Conservation (phyloP, 805 yeast species). For the Yamadazyma tumulicola region DNA sequence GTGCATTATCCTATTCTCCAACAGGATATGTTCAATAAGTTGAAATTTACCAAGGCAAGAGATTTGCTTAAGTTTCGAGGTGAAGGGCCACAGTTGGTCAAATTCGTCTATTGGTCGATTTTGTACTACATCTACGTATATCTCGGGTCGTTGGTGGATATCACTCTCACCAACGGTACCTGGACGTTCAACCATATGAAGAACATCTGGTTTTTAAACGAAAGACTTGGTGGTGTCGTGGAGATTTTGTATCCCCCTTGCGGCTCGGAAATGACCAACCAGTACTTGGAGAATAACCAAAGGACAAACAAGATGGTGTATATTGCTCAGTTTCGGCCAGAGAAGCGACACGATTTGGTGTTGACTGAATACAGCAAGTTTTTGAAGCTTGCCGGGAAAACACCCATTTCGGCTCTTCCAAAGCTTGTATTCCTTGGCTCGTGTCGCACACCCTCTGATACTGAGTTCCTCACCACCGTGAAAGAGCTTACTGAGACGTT, state of each 20-base stretch:
- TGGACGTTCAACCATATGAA: constrained; percentile 85
- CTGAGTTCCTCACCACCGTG: constrained; percentile 51
- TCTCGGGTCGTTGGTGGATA: constrained; percentile 63
- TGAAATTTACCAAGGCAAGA: constrained; percentile 29
- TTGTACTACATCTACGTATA: constrained; percentile 62
- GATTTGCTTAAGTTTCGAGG: constrained; percentile 16
- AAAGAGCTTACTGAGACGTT: constrained; percentile 34
- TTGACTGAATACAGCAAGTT: constrained; percentile 61
- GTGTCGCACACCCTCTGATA: constrained; percentile 68
- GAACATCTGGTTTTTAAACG: constrained; percentile 55
- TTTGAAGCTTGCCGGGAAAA: constrained; percentile 15
- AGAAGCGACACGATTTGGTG: constrained; percentile 79
- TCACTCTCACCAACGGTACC: constrained; percentile 76
- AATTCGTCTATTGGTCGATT: constrained; percentile 65
- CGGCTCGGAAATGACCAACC: constrained; percentile 53
- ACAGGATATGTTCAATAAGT: constrained; percentile 73
- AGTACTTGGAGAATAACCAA: constrained; percentile 5
- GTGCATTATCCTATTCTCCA: constrained; percentile 96
- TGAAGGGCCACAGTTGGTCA: constrained; percentile 34
- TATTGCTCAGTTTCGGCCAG: constrained; percentile 93
- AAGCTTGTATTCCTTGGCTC: constrained; percentile 78
- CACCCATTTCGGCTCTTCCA: constrained; percentile 33
- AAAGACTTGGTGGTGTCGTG: constrained; percentile 18
- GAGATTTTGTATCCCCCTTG: constrained; percentile 84
- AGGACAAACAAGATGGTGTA: constrained; percentile 47